phyloP scores from a whole-genome alignment of 441 rosid genomes.

The Theobroma grandiflorum region DNA sequence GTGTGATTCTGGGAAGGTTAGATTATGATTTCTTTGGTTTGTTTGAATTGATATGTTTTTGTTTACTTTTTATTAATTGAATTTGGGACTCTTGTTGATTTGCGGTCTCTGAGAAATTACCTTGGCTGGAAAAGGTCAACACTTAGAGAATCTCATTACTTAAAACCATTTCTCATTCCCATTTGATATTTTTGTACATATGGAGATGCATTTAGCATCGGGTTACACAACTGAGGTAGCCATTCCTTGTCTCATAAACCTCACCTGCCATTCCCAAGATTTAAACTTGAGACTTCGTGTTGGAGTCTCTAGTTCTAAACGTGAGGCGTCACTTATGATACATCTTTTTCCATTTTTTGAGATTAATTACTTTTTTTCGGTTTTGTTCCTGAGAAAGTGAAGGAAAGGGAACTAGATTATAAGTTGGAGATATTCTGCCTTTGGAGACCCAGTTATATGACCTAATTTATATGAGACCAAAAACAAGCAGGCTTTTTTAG shows the following conservation, averaged over 20 bases:
- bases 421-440: background rate
- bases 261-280: background rate
- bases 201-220: background rate
- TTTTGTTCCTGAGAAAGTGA: background rate
- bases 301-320: background rate
- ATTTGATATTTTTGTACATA: background rate
- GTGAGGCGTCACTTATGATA: background rate
- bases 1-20: conserved; percentile 26
- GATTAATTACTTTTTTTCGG: background rate
- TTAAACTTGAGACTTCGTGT: background rate
- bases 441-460: background rate
- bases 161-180: background rate
- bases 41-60: background rate
- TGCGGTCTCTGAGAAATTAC: background rate
- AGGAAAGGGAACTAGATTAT: background rate
- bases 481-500: background rate
- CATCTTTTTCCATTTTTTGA: background rate
- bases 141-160: background rate
- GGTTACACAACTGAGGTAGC: no score
- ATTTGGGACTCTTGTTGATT: background rate
- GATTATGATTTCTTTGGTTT: conserved; percentile 11
- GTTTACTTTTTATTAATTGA: background rate
- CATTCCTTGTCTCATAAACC: background rate
- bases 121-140: background rate
- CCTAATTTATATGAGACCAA: background rate